Evolutionary conservation across 2,329 filamentous ascomycete species (phyloP), one percentile per base, ranked within the genome.

Genomic region (Setomelanomma holmii): DNA sequence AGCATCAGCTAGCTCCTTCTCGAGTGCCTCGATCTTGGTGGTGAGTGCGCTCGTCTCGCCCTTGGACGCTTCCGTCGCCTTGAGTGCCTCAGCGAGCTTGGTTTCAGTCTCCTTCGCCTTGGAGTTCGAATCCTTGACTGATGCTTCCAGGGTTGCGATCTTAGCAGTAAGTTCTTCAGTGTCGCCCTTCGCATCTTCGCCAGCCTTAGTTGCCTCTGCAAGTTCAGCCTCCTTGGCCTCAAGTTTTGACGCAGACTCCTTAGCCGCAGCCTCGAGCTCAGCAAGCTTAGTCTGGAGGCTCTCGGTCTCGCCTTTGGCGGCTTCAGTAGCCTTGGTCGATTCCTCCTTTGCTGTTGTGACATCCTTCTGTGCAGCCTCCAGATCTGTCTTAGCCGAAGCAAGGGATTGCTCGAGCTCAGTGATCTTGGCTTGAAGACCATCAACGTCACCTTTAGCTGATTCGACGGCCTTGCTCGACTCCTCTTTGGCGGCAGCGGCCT

Each of bases 61-160:
- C 47, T 57, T 61, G 17, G 58, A 56, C 3, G 58, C 48, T 20
- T 63, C 53, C 14, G 50, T 53, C 34, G 55, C 52, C 53, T 59
- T 48, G 16, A 53, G 34, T n/a, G 64, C 51, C 21, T 55, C 62
- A 4, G 53, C 45, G 27, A 57, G 53, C 39, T 63, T 55, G 6
- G 27, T 42, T 14, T 60, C 54, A 30, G 58, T 51, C 3, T 61
- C 59, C 41, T 61, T 53, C 1, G 51, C 43, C 48, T 61, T 56
- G 41, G 51, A 17, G 46, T 51, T 46, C 11, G 56, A 56, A 20
- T 57, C 58, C 51, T 58, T 57, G 19, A 59, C 52, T 1, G 63
- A 64, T 16, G 53, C 53, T 50, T 66, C 60, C 6, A 67, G 60
- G 42, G 61, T 56, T 3, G 60, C 58, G 27, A 56, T 55, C 55